Evolutionary conservation across 345 rosid genomes (phyloP), one percentile per base, ranked within the genome.

Genomic region (Populus euphratica): DNA sequence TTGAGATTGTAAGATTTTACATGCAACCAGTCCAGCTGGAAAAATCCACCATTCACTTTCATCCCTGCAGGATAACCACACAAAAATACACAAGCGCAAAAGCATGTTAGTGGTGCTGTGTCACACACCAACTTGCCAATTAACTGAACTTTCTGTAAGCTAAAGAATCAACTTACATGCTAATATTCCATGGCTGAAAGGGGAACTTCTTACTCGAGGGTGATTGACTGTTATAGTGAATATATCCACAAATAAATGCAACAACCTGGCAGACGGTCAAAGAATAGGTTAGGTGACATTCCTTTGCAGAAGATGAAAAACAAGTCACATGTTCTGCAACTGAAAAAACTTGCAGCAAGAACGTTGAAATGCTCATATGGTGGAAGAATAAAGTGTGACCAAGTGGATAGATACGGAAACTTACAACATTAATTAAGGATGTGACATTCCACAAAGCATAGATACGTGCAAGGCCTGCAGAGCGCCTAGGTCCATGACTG

Each of bases 21-120:
- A 96, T 38, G 91, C 71, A 68, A 96, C 98, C 78, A 96, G 85
- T 69, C 91, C 97, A 33, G 88, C 97, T 25, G 99, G 99, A 81
- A 96, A 94, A 77, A 96, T 87, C 99, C 99, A 94, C 98, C 99
- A 91, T 81, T 94, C 99, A 78, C 97, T 92, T 80, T 96, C 99
- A 81, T 95, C 98, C 97, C 99, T 96, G 94, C 90, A 84, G 61
- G 78, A 78, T 68, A 50, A 62, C 3, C 36, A 71, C 68, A n/a
- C 18, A 14, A 31, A 49, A 13, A 80, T 59, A 67, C 21, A 18
- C 21, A 21, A 18, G 59, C 38, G 9, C 35, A 44, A 43, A 73
- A 75, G 76, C 31, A 52, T 41, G 77, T 77, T 72, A 77, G 11
- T 1, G 25, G 63, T 66, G 33, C 12, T 5, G 31, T 52, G 47